Conservation (phyloP, 2,329 filamentous ascomycete genomes). For the Nigrospora oryzae region DNA sequence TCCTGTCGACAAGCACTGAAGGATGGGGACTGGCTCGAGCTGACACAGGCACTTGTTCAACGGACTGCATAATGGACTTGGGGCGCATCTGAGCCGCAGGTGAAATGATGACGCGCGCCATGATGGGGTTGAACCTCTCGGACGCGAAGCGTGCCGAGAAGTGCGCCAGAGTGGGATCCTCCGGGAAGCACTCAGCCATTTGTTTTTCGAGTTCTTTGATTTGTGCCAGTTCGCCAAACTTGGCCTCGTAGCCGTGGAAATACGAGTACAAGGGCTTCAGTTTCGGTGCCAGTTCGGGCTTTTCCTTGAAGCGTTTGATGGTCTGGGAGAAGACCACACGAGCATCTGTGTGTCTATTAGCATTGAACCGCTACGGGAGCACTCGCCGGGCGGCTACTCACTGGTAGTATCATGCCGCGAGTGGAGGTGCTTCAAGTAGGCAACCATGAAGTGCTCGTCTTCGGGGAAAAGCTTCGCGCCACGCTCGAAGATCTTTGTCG, state of each 20-base stretch:
- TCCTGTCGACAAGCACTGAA: conserved; percentile 20
- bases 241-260: conserved; percentile 91
- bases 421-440: conserved; percentile 93
- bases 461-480: conserved; percentile 90
- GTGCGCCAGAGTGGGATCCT: conserved; percentile 67
- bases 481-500: conserved; percentile 91
- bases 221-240: conserved; percentile 86
- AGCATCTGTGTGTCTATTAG: conserved; percentile 53
- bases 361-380: too few species aligned
- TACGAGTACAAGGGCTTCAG: conserved; percentile 82
- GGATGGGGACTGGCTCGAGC: conserved; percentile 35
- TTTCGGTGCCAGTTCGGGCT: conserved; percentile 64
- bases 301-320: conserved; percentile 71
- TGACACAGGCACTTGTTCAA: conserved; percentile 39
- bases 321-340: conserved; percentile 94
- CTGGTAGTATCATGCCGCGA: conserved; percentile 88
- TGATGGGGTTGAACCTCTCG: conserved; percentile 71
- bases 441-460: conserved; percentile 85
- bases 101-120: conserved; percentile 75
- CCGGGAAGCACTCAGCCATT: conserved; percentile 89
- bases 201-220: conserved; percentile 85
- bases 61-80: conserved; percentile 44
- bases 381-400: conserved; percentile 37
- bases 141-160: conserved; percentile 72
- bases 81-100: conserved; percentile 68